Percentiles rank a stretch among this genome's conserved stretches.
These are phyloP conservation scores for Pyricularia sp. DNA, from an alignment of 2,329 filamentous ascomycete genomes.

Conservation along the genomic window DNA sequence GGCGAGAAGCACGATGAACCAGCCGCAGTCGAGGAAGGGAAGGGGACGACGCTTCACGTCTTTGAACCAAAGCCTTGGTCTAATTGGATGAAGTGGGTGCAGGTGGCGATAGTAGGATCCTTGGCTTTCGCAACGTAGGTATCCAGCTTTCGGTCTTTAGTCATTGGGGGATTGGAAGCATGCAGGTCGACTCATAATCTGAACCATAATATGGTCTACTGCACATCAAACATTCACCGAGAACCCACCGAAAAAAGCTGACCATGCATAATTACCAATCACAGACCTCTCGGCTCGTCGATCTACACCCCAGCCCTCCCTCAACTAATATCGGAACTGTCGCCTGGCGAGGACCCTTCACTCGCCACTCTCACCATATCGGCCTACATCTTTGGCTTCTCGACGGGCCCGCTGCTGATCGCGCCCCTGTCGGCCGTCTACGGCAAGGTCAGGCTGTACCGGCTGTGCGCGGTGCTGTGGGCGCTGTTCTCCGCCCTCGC, in stretches of 20 bases:
- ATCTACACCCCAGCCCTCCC: background rate
- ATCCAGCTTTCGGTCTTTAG: background rate
- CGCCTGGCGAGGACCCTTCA: background rate
- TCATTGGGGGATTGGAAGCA: no score
- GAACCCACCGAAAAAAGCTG: background rate
- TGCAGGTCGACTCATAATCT: no score
- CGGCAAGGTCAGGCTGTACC: background rate
- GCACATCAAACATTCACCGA: no score
- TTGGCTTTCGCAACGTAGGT: background rate
- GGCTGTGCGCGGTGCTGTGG: background rate
- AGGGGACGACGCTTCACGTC: no score
- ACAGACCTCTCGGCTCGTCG: background rate
- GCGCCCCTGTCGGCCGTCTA: background rate
- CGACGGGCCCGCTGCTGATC: background rate
- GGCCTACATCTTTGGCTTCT: background rate
- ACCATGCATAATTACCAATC: background rate
- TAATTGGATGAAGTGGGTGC: no score
- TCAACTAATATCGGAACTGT: background rate
- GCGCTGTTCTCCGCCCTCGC: background rate
- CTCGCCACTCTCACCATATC: background rate
- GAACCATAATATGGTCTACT: no score
- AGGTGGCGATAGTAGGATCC: no score
- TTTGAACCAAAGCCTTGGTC: no score
- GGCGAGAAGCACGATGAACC: no score
- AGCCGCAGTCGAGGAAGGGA: no score